Percentiles rank a stretch among this genome's conserved stretches.
Conservation (phyloP, 1,139 yeast species). For the Kodamaea sp. region DNA sequence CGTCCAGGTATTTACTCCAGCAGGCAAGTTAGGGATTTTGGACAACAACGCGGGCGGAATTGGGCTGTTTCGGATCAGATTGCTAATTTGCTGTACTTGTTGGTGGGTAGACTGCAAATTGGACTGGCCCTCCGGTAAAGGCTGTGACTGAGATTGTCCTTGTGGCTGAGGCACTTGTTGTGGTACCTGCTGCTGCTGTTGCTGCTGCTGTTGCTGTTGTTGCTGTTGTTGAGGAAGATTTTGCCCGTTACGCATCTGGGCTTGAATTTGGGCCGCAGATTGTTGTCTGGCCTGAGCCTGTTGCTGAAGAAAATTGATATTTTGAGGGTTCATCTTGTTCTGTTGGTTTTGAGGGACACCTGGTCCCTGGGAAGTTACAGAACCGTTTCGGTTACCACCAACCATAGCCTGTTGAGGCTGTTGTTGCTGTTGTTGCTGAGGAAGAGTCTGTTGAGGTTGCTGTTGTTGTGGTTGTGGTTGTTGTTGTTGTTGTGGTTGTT, state of each 20-base stretch:
- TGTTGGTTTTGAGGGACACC: conserved; percentile 5
- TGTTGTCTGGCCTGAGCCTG: conserved; percentile 55
- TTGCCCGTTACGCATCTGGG: conserved; percentile 24
- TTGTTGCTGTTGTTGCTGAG: conserved; percentile 16
- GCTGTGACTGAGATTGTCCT: conserved; percentile 5
- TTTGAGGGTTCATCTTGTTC: conserved; percentile 25
- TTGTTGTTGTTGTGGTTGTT: conserved; percentile 8
- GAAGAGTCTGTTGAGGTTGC: conserved; percentile 16
- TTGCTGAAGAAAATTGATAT: conserved; percentile 42
- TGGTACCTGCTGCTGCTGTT: conserved; percentile 10
- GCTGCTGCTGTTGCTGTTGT: conserved; percentile 8
- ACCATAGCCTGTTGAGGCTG: conserved; percentile 15
- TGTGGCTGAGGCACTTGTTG: conserved; percentile 7
- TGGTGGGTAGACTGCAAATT: conserved; percentile 19
- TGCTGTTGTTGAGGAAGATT: conserved; percentile 11
- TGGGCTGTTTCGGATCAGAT: conserved; percentile 51
- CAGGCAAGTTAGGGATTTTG: conserved; percentile 77
- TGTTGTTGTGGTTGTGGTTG: conserved; percentile 11
- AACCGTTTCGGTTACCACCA: conserved; percentile 6
- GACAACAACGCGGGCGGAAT: conserved; percentile 75
- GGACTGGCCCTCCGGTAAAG: conserved; percentile 3
- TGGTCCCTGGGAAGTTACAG: conserved; percentile 3
- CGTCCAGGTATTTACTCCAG: conserved; percentile 81
- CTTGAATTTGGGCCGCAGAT: conserved; percentile 36
- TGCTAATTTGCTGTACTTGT: conserved; percentile 39